phyloP scores from a whole-genome alignment of 2,329 filamentous ascomycete genomes.

The Ophiocordyceps robertsii region DNA sequence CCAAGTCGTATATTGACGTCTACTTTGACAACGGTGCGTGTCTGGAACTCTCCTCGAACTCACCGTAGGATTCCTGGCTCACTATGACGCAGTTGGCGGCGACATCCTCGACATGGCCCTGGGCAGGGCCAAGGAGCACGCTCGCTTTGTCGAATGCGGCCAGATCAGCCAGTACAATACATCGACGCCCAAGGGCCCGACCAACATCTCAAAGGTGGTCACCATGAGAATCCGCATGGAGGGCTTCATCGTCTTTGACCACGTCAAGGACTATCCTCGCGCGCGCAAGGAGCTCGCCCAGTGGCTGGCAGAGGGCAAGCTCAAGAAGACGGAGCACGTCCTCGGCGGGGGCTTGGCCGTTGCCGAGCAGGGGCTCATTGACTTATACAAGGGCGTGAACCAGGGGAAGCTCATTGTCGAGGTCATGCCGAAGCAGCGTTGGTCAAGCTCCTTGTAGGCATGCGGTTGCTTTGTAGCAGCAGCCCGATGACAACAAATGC shows the following conservation, averaged over 20 bases:
- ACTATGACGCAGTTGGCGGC: conserved; percentile 38
- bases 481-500: too few relatives aligned
- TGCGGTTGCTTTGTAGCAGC: too few relatives aligned
- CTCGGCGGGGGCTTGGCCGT: conserved; percentile 52
- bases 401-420: conserved; percentile 53
- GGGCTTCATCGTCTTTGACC: conserved; percentile 66
- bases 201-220: conserved; percentile 38
- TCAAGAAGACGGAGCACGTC: conserved; percentile 60
- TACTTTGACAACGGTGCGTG: conserved; percentile 52
- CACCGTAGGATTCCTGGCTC: too few relatives aligned
- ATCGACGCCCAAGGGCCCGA: conserved; percentile 39
- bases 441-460: too few relatives aligned
- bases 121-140: conserved; percentile 43
- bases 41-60: not conserved
- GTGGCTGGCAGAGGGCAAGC: conserved; percentile 60
- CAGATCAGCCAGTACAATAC: conserved; percentile 57
- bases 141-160: conserved; percentile 61
- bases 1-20: conserved; percentile 47
- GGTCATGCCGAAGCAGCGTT: conserved; percentile 21
- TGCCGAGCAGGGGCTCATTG: conserved; percentile 49
- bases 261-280: conserved; percentile 37
- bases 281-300: conserved; percentile 47
- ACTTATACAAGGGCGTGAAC: conserved; percentile 56
- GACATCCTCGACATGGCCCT: conserved; percentile 57
- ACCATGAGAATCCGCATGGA: conserved; percentile 47